phyloP scores from a whole-genome alignment of 2,329 filamentous ascomycete species.

The Torrubiella hemipterigena region DNA sequence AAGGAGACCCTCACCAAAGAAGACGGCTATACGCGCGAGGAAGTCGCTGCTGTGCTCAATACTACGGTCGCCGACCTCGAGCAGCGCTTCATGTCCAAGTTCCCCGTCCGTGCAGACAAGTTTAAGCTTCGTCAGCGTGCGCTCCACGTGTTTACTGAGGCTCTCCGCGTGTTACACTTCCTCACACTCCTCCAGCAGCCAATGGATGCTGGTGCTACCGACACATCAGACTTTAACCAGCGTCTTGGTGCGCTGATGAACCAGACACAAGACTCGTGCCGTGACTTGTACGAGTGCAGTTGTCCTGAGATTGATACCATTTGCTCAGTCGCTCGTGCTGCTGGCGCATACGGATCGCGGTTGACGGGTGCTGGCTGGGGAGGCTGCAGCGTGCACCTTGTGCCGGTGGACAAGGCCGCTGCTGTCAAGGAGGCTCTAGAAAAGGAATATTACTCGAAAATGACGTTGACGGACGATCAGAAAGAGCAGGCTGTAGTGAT shows the following conservation, averaged over 20 bases:
- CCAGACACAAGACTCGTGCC: constrained; percentile 77
- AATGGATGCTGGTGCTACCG: constrained; percentile 26
- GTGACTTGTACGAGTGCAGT: constrained; percentile 81
- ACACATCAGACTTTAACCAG: constrained; percentile 49
- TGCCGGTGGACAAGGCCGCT: constrained; percentile 71
- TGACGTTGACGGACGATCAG: constrained; percentile 55
- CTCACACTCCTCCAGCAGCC: constrained; percentile 58
- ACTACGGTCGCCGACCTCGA: constrained; percentile 62
- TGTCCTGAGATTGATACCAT: constrained; percentile 87
- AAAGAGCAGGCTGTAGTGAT: constrained; percentile 72
- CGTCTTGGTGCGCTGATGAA: constrained; percentile 77
- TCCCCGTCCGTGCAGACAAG: constrained; percentile 74
- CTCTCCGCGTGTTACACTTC: constrained; percentile 75
- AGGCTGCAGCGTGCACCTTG: constrained; percentile 87
- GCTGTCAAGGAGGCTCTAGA: constrained; percentile 67
- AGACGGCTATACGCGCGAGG: constrained; percentile 78
- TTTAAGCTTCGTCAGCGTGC: constrained; percentile 86
- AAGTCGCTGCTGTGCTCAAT: constrained; percentile 63
- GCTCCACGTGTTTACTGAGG: constrained; percentile 83
- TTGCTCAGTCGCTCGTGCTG: constrained; percentile 64
- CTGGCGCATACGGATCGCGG: constrained; percentile 74
- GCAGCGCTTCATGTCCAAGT: constrained; percentile 69
- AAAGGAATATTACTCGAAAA: constrained; percentile 69
- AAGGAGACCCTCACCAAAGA: constrained; percentile 62
- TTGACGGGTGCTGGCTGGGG: constrained; percentile 95